Base-by-base conservation (phyloP, 2,329 filamentous ascomycete genomes). In the Stachybotrys echinatus region DNA sequence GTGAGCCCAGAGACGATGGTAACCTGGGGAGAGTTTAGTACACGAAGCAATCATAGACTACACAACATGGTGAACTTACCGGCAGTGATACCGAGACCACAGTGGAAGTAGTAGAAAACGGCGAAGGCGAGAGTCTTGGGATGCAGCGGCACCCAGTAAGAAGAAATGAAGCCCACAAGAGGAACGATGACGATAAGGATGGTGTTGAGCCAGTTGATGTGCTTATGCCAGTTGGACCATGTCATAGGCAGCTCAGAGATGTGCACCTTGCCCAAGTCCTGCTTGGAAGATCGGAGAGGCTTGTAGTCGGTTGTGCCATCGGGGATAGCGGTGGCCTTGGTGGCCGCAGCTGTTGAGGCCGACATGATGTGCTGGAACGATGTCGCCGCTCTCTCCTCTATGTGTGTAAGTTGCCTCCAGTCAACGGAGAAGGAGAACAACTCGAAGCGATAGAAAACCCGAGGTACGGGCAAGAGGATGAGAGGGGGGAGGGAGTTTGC, bases 191-290 rank as follows among this genome's bases (percentile, higher is more conserved):
- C 70, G 66, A 95, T 92, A 67, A 96, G 80, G 54, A 77, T 80
- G 55, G 89, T 85, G 70, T 95, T 96, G 58, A 96, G 79, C 90
- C 91, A 96, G 79, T 95, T 91, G 76, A 96, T 80, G 66, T 96
- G 91, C 74, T 92, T 87, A 74, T 91, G 85, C 88, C 89, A 94
- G 76, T 95, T 96, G 62, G 77, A 74, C 70, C 77, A 79, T 52
- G 89, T 95, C 60, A 95, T 85, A 51, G 88, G 87, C 55, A 82
- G 81, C 56, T 95, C 90, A 56, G 89, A 84, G 71, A 95, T 94
- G 71, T 95, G 90, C 63, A 86, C 80, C 74, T 95, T 95, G 75
- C 85, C 75, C 51, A 67, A 42, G 52, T 84, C 80, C 57, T 72
- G 70, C 64, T 72, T 75, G 49, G 59, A 55, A 42, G 56, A 61